These are phyloP conservation scores for Neurospora terricola DNA, from an alignment of 495 filamentous ascomycete genomes.

Conservation along the genomic window DNA sequence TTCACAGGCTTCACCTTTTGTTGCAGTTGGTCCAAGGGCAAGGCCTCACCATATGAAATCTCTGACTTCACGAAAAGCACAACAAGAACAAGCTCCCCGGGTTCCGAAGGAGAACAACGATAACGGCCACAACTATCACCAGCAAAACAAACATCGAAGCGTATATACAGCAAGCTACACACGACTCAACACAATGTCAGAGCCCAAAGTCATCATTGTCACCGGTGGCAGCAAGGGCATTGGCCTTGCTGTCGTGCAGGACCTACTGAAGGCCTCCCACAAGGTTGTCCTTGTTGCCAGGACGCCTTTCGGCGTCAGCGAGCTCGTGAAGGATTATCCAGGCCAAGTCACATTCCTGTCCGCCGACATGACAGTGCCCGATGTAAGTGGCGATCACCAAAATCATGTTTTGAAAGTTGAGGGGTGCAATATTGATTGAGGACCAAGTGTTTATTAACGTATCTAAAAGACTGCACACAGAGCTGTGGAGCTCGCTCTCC, in stretches of 20 bases:
- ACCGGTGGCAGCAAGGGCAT: slow-evolving; percentile 70
- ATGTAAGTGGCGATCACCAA: slow-evolving; percentile 23
- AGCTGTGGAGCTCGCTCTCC: slow-evolving; percentile 52
- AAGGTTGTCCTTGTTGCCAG: slow-evolving; percentile 72
- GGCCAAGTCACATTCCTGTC: slow-evolving; percentile 60
- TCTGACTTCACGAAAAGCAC: neutral
- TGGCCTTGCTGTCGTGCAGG: slow-evolving; percentile 65
- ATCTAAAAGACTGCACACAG: slow-evolving; percentile 42
- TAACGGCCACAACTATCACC: neutral
- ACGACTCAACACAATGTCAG: neutral
- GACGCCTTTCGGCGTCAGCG: slow-evolving; percentile 52
- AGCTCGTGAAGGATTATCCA: slow-evolving; percentile 54
- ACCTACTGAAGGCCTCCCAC: slow-evolving; percentile 57
- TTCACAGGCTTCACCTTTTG: neutral
- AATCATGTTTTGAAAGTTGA: neutral
- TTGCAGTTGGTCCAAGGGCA: neutral
- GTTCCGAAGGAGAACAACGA: neutral
- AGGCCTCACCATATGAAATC: neutral
- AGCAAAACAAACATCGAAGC: neutral
- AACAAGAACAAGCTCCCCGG: neutral
- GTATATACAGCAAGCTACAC: neutral
- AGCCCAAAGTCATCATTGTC: slow-evolving; percentile 53
- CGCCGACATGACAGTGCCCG: slow-evolving; percentile 63
- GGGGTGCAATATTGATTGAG: neutral
- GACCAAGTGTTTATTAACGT: neutral